Base-by-base conservation (phyloP, 441 rosid species). In the Corymbia calophylla region DNA sequence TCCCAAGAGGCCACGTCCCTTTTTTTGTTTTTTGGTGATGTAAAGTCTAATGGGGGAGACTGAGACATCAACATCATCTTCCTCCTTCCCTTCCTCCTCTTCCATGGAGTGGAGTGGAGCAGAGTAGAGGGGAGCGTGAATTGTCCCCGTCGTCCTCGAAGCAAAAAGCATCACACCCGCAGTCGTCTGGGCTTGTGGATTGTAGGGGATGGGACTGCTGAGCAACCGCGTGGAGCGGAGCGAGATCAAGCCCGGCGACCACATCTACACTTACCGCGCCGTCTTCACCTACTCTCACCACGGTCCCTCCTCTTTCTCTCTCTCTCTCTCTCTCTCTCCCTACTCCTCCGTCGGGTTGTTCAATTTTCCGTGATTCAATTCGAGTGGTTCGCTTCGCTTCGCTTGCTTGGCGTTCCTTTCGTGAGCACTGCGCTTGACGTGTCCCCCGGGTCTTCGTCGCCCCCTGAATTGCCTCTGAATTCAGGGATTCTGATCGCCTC, bases 231-330 rank as follows among this genome's bases (percentile, higher is more conserved):
- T 94, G 68, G 99, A 96, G 91, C 94, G 96, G 91, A 92, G 90
- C 92, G 98, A 95, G 91, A 91, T 98, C 93, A 95, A 92, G 73
- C 91, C 99, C 53, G 99, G 98, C 54, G 99, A 97, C 93, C 99
- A 98, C 90, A 96, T 98, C 94, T 98, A 98, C 94, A 96, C 99
- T 92, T 98, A 98, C 94, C 94, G 99, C 91, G 99, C 98, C 80
- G 94, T 97, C 56, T 98, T 97, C 92, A 90, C 99, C 90, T 97
- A 98, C 91, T 97, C 99, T 91, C 99, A 97, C 91, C 99, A 98
- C 68, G 99, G 99, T 97, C 92, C 32, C 35, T 87, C 70, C 64
- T 64, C 70, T 60, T 62, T 19, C 66, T 27, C 58, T 77, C 51
- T 32, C 47, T 89, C 88, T 16, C 31, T 53, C 39, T 19, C 27